Percentiles rank a stretch among this genome's conserved stretches.
phyloP scores from a whole-genome alignment of 352 stramenopile species.

The Phytopythium kandeliae region DNA sequence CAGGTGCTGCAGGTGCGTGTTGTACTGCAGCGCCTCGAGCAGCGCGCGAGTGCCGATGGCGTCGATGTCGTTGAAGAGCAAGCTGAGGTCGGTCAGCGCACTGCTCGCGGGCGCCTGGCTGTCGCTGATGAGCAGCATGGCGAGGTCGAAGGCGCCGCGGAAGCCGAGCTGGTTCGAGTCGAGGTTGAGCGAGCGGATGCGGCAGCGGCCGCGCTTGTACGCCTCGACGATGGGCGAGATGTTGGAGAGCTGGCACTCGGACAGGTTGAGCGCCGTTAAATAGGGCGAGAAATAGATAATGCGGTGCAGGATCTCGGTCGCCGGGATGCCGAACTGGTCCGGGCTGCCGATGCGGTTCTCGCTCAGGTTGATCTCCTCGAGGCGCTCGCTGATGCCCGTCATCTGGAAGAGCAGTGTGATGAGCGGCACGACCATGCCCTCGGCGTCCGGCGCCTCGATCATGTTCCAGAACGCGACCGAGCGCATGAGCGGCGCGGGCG shows the following conservation, averaged over 20 bases:
- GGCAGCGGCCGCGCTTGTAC: conserved; percentile 44
- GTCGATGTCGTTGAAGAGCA: conserved; percentile 55
- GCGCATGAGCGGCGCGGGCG: conserved; percentile 31
- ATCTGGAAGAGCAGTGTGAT: conserved; percentile 53
- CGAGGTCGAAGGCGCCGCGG: conserved; percentile 45
- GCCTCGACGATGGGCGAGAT: conserved; percentile 42
- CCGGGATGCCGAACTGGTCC: conserved; percentile 43
- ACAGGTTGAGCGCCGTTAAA: conserved; percentile 43
- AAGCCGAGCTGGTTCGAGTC: conserved; percentile 55
- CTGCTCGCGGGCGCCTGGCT: conserved; percentile 27
- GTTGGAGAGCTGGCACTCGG: conserved; percentile 40
- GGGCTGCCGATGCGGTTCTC: conserved; percentile 52
- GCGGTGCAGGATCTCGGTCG: conserved; percentile 40
- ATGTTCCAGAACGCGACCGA: conserved; percentile 46
- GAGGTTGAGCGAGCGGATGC: conserved; percentile 38
- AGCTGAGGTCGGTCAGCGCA: conserved; percentile 35
- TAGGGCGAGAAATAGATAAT: conserved; percentile 55
- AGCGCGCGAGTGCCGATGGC: conserved; percentile 42
- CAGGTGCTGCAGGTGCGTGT: conserved; percentile 40
- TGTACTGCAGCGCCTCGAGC: conserved; percentile 46
- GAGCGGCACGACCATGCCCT: conserved; percentile 43
- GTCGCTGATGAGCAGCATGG: conserved; percentile 53
- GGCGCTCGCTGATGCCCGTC: conserved; percentile 40
- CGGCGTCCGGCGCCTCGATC: conserved; percentile 37
- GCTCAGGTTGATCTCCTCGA: conserved; percentile 52